Conservation (phyloP, 768 basidiomycete species). For the Hypsizygus marmoreus region DNA sequence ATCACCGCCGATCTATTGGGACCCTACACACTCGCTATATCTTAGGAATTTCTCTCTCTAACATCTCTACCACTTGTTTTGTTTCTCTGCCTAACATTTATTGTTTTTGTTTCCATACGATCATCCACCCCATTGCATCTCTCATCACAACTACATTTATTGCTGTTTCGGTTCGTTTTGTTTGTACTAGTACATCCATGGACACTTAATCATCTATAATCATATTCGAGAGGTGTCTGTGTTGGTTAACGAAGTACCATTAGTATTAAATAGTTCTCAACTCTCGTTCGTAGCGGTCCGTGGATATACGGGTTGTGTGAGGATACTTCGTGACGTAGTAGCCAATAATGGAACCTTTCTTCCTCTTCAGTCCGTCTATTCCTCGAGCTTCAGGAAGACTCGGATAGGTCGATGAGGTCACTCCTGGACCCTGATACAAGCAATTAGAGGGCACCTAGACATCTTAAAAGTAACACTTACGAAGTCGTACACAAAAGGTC, state of each 20-base stretch:
- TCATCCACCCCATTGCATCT: constrained; percentile 9
- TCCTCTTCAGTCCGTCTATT: constrained; percentile 31
- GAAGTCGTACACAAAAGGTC: constrained; percentile 82
- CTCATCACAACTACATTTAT: constrained; percentile 22
- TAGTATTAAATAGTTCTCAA: neutral
- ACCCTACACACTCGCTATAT: constrained; percentile 14
- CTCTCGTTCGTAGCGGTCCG: constrained; percentile 3
- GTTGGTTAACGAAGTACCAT: neutral
- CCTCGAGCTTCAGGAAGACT: constrained; percentile 21
- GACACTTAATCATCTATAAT: constrained; percentile 19
- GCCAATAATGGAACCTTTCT: constrained; percentile 39
- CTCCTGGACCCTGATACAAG: constrained; percentile 53
- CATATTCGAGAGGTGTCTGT: constrained; percentile 6
- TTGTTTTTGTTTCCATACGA: constrained; percentile 17
- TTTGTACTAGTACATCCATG: constrained; percentile 19
- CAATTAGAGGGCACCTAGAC: constrained; percentile 1
- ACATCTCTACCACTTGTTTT: constrained; percentile 19
- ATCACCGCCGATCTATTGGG: constrained; percentile 3
- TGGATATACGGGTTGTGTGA: constrained; percentile 25
- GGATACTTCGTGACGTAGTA: constrained; percentile 52
- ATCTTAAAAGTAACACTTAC: constrained; percentile 31
- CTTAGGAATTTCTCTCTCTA: constrained; percentile 15
- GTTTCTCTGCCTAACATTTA: constrained; percentile 13
- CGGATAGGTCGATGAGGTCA: constrained; percentile 57
- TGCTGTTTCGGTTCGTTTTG: constrained; percentile 19